Evolutionary conservation across 768 basidiomycete species (phyloP).

Genomic region (Aureoboletus auriporus): DNA sequence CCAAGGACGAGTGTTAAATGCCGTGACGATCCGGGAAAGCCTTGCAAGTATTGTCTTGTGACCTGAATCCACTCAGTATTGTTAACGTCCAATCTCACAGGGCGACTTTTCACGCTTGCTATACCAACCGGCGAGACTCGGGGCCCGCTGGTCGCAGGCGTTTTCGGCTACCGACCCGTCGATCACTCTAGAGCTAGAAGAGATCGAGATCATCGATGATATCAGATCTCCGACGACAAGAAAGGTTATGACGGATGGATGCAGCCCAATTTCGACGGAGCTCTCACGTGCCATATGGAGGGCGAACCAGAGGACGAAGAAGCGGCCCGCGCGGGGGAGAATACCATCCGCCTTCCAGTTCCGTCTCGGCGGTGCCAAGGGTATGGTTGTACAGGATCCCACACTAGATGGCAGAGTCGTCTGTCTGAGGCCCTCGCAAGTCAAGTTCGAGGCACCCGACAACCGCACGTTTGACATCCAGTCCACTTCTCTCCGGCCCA

Average conservation of each 20-base stretch:
- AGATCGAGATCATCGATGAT: conserved; percentile 34
- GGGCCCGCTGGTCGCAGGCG: conserved; percentile 51
- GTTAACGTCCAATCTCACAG: conserved; percentile 19
- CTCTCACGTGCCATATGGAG: conserved; percentile 36
- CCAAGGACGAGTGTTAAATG: conserved; percentile 20
- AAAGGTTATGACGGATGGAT: conserved; percentile 48
- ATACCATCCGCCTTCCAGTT: conserved; percentile 42
- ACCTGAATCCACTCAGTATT: neutral
- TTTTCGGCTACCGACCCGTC: conserved; percentile 51
- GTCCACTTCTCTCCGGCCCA: conserved; percentile 41
- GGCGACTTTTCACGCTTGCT: conserved; percentile 37
- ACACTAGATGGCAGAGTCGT: conserved; percentile 33
- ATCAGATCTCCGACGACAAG: conserved; percentile 19
- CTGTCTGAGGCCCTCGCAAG: conserved; percentile 41
- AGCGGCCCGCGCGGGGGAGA: conserved; percentile 9
- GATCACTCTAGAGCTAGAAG: conserved; percentile 30
- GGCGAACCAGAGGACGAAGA: conserved; percentile 30
- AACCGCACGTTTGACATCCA: conserved; percentile 45
- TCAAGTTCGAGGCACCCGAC: conserved; percentile 42
- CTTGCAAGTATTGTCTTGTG: conserved; percentile 24
- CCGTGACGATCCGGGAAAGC: conserved; percentile 27
- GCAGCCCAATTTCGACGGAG: conserved; percentile 40
- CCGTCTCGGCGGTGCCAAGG: conserved; percentile 45
- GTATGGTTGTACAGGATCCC: conserved; percentile 44
- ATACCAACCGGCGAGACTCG: conserved; percentile 43